These are phyloP conservation scores for Paraleonurus japonicus DNA, from an alignment of 257 asterid genomes.

Conservation along the genomic window DNA sequence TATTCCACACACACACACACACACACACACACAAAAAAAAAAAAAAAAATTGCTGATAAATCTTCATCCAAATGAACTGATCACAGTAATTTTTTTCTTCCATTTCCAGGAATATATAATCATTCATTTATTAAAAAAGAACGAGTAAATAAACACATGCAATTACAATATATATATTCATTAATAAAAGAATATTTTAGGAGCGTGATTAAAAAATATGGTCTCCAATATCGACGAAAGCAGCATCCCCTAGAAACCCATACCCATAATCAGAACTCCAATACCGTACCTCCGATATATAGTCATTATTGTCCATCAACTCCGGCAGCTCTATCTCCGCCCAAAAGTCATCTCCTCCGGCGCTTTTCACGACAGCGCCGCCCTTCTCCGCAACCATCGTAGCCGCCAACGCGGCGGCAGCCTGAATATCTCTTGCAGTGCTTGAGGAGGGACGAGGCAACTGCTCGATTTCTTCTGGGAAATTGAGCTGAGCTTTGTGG, in stretches of 20 bases:
- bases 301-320: conserved; percentile 24
- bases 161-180: background rate
- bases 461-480: conserved; percentile 39
- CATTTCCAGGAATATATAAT: background rate
- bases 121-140: background rate
- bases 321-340: conserved; percentile 56
- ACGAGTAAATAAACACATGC: background rate
- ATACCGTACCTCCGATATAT: conserved; percentile 34
- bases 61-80: background rate
- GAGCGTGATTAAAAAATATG: background rate
- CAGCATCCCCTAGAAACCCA: conserved; percentile 23
- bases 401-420: conserved; percentile 64
- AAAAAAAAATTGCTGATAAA: background rate
- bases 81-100: background rate
- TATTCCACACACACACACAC: no score
- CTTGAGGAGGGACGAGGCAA: conserved; percentile 45
- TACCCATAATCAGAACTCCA: conserved; percentile 22
- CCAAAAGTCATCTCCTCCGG: conserved; percentile 46
- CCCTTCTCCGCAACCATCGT: conserved; percentile 14
- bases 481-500: conserved; percentile 46
- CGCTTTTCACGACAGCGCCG: background rate
- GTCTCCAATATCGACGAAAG: conserved; percentile 14
- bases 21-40: no score
- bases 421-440: conserved; percentile 54
- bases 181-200: background rate